Base-by-base conservation (phyloP, 371 early-diverging fungal species). In the Mortierella sp. region DNA sequence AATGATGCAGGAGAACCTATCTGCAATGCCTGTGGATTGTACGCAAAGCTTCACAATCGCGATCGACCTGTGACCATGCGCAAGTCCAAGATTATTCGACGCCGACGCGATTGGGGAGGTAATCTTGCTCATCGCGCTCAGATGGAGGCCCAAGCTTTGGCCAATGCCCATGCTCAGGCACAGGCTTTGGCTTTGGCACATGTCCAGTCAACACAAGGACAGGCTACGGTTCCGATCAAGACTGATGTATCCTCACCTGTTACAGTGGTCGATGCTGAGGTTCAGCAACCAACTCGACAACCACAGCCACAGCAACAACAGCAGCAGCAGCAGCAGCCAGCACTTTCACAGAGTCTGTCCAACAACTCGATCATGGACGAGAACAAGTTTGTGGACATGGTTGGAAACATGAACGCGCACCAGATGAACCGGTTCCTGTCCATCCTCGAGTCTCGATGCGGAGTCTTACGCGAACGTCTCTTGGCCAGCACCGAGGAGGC, bases 21-120 rank as follows among this genome's bases (percentile, higher is more conserved):
- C 24, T 94, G 95, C 81, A 95, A 95, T 71, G 94, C 95, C 0
- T 94, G 95, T 63, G 94, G 94, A 19, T 76, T 95, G 39, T 95
- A 94, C 69, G 88, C 87, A 53, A 91, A 90, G 68, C 82, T 92
- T 7, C 94, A 96, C 48, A 71, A 83, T 62, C 79, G 80, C n/a
- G 85, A 84, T 44, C 83, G 90, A 3, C 90, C 86, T 1, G 79
- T 82, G 13, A 81, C 80, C 43, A 86, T 90, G 88, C 83, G 85
- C 57, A 86, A 86, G 58, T 49, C 81, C 34, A 88, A 84, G 55
- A 88, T 88, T 60, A 83, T 87, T 41, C 84, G 86, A 24, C 82
- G 90, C 43, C 79, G 86, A 25, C 72, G 86, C 25, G 86, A 85
- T 39, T 86, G 86, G 83, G 76, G 76, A 19, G 67, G 73, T 9